Evolutionary conservation across 768 basidiomycete genomes (phyloP), one percentile per base, ranked within the genome.

Genomic region (Guyanaporus albipodus): DNA sequence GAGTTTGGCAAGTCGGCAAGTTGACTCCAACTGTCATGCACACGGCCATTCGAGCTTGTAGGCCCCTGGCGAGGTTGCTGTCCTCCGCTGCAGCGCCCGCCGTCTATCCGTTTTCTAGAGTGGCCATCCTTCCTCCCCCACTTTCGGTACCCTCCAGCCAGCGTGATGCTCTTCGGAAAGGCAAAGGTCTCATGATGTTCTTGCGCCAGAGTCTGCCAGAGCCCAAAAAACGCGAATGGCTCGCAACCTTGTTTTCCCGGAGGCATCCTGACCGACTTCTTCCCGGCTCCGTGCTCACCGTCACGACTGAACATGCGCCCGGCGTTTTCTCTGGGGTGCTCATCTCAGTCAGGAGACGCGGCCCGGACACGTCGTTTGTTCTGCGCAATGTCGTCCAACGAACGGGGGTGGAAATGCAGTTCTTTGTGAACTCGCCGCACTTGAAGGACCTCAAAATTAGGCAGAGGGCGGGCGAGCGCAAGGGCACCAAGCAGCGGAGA

Each of bases 361-460:
- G 93, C 1, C 75, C 81, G 23, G 90, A 91, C 69, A 92, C 91
- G 22, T 86, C 83, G n/a, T 88, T 98, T 61, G 74, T 83, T 43
- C 70, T 98, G 42, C 79, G 95, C 53, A 97, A 97, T 68, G 80
- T 96, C 54, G 78, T 98, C 42, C 87, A 91, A 58, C 78, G 91
- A 53, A 91, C 87, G 11, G 94, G 93, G 11, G 86, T 96, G 31
- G 95, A 97, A 74, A 85, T 91, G 85, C 86, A 85, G 60, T 88
- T 91, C 70, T 92, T 85, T 64, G 81, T 84, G 53, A 82, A 80
- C 60, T 89, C 87, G 42, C 94, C 95, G 23, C 79, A 90, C 61
- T 59, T 98, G 67, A 91, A 89, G 74, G 83, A 87, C 45, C 86
- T 98, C 68, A 83, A 83, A 68, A 71, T 97, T 49, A 70, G 93